Conservation (phyloP, 2,329 filamentous ascomycete genomes). For the Coniella lustricola region DNA sequence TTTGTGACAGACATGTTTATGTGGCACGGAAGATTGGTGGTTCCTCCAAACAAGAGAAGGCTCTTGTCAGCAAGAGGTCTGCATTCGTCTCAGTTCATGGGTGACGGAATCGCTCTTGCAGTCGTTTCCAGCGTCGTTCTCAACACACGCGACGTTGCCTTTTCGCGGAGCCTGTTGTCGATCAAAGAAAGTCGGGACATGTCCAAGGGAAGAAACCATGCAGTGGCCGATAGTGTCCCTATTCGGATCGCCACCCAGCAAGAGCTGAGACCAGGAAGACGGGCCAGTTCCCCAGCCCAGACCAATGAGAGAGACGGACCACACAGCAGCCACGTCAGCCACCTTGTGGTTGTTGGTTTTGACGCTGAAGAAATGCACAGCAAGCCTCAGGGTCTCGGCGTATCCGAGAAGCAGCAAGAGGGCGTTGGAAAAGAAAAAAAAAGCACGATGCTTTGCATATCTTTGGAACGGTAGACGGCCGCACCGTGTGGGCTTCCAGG, state of each 20-base stretch:
- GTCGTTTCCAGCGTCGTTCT: too few relatives aligned
- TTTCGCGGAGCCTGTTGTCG: neutral
- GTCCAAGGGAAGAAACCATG: neutral
- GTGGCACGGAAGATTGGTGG: too few relatives aligned
- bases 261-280: constrained; percentile 2
- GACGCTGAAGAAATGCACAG: neutral
- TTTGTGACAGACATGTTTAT: too few relatives aligned
- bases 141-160: too few relatives aligned
- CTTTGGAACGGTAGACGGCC: too few relatives aligned
- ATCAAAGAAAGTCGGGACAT: neutral
- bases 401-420: neutral
- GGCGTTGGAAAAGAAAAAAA: neutral
- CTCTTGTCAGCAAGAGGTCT: too few relatives aligned
- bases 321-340: constrained; percentile 8
- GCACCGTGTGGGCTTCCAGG: too few relatives aligned
- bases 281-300: neutral
- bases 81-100: too few relatives aligned
- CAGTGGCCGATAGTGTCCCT: neutral
- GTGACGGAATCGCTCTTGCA: too few relatives aligned
- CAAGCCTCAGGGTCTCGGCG: neutral
- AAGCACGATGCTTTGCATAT: neutral
- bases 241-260: constrained; percentile 3
- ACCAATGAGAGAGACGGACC: neutral
- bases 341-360: neutral
- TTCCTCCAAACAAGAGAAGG: too few relatives aligned